Base-by-base conservation (phyloP, 768 basidiomycete genomes). In the Paxillus rubicundulus region DNA sequence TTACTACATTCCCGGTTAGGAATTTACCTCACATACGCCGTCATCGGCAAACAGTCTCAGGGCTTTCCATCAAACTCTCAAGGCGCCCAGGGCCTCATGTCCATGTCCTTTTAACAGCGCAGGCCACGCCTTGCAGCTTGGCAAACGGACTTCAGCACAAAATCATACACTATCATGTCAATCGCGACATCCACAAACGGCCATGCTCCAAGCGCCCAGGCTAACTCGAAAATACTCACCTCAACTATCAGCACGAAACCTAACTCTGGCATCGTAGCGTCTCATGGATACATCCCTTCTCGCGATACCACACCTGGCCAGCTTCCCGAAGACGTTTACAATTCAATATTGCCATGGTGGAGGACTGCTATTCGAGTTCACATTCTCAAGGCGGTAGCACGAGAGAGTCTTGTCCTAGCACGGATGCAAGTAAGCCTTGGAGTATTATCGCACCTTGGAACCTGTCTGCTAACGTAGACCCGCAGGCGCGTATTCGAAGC, bases 291-390 rank as follows among this genome's bases (percentile, higher is more conserved):
- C 17, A 9, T 17, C 8, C n/a, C 34, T 8, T 24, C 47, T 32
- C 46, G 39, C 28, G 48, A 52, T 9, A n/a, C n/a, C n/a, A 39
- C 55, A 8, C 60, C 57, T 0, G 61, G 65, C 14, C 54, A 52
- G 3, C 65, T 50, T 39, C 48, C 60, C 16, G 57, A 60, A n/a
- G 81, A 88, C 57, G 76, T 86, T 9, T 92, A 92, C 62, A 79
- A 85, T 37, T 67, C 77, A 1, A 82, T 77, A 1, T 65, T 92
- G 53, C 77, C 82, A 6, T 69, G 74, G 65, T 91, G 88, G 89
- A 72, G 87, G 56, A 81, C 84, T 21, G 76, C 70, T 0, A 69
- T 88, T 37, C 79, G 90, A 17, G 66, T 78, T 36, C 64, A 59
- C 49, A 69, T 92, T 14, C 73, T 89, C 37, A 68, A 64, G 52